Evolutionary conservation across 257 asterid genomes (phyloP).

Genomic region (Pogostemon cablin): DNA sequence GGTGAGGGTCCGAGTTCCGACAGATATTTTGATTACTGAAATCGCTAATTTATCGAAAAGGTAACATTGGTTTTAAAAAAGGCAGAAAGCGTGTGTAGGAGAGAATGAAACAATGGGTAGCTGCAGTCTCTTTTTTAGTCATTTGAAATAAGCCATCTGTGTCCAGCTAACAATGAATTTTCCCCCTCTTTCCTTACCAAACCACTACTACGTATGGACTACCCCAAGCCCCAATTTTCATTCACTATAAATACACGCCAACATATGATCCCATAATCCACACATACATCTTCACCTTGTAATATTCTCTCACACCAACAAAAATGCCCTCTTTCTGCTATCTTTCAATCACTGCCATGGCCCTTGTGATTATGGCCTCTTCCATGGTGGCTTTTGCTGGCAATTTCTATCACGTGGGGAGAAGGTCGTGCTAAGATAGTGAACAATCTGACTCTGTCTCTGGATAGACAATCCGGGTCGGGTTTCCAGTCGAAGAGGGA

Average conservation of each 20-base stretch:
- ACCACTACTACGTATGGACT: background rate
- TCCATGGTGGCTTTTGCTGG: background rate
- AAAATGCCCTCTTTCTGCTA: slow-evolving; percentile 27
- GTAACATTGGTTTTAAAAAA: no score
- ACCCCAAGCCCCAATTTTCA: background rate
- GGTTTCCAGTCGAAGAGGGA: slow-evolving; percentile 49
- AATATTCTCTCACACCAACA: background rate
- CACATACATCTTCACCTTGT: no score
- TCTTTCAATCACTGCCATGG: background rate
- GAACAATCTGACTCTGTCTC: slow-evolving; percentile 40
- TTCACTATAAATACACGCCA: slow-evolving; percentile 19
- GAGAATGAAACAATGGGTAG: no score
- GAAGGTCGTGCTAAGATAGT: slow-evolving; percentile 42
- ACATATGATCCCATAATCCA: background rate
- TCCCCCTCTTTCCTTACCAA: no score
- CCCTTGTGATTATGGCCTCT: background rate
- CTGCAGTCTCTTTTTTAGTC: no score
- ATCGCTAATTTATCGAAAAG: no score
- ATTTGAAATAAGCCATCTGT: no score
- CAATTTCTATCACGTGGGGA: slow-evolving; percentile 45
- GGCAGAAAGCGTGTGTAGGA: no score
- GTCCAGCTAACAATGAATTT: no score
- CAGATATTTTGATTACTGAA: no score
- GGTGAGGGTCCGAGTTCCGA: no score
- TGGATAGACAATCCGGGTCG: slow-evolving; percentile 43